Evolutionary conservation across 352 stramenopile genomes (phyloP), one percentile per base, ranked within the genome.

Genomic region (Phytopythium ostracodes): DNA sequence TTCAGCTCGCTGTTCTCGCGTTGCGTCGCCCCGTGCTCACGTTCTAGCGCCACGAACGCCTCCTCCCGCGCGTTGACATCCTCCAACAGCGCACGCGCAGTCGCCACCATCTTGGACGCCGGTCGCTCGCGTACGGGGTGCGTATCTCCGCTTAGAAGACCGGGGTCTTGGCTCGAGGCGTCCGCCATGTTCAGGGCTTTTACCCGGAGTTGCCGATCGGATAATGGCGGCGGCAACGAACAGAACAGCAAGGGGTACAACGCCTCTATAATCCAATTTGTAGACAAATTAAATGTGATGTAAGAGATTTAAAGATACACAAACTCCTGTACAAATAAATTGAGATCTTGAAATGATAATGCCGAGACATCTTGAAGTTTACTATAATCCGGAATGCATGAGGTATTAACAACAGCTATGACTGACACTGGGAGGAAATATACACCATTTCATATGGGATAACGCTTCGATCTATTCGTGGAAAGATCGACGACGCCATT

Each of bases 401-500:
- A 5, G 11, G 12, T 35, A 5, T 54, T 36, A 8, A 33, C 7
- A 7, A 33, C 29, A 33, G 29, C 29, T 33, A 33, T 33, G n/a
- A 33, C 4, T 33, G 18, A 0, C 9, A 27, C 4, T 18, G 29
- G 2, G 14, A 53, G 24, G 31, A 15, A 29, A 43, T 27, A 43
- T 29, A 15, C 29, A 56, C 31, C 20, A 24, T 15, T 55, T 22
- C 4, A 22, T 33, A 12, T 22, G 2, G 12, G 22, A n/a, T 31
- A 22, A 10, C 4, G 7, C 11, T 20, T 20, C 12, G 25, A 11
- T 38, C 10, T 52, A 4, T 27, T 17, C 4, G 20, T 6, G 11
- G 53, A 59, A 59, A 59, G 53, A 59, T 59, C 35, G 33, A 59
- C n/a, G n/a, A 20, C 10, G 2, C 18, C 15, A n/a, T 12, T n/a